A percentile compares a stretch with the other conserved stretches of the same genome.
Evolutionary conservation across 2,329 filamentous ascomycete genomes (phyloP).

Genomic region (Biscogniauxia sp.): DNA sequence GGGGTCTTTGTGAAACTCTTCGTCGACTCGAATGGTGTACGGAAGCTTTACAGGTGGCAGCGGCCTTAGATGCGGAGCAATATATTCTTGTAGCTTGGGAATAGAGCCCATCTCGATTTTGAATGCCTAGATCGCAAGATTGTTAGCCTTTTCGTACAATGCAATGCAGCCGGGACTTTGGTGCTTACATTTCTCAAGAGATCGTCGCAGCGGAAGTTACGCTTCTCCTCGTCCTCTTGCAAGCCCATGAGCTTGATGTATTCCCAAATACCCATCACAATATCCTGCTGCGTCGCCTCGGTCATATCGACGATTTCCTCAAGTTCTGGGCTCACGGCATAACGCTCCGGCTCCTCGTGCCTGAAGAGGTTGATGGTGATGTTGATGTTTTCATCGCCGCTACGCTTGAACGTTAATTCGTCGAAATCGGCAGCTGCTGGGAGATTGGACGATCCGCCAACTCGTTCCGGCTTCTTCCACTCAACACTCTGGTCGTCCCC

Average conservation of each 20-base stretch:
- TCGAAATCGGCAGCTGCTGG: slow-evolving; percentile 78
- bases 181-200: slow-evolving; percentile 67
- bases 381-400: slow-evolving; percentile 88
- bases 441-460: slow-evolving; percentile 49
- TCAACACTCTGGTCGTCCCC: slow-evolving; percentile 62
- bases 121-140: slow-evolving; percentile 52
- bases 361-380: slow-evolving; percentile 82
- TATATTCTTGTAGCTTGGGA: slow-evolving; percentile 77
- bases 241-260: slow-evolving; percentile 84
- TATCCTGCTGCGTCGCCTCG: slow-evolving; percentile 83
- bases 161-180: not conserved
- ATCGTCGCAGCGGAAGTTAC: slow-evolving; percentile 87
- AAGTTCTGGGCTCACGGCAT: slow-evolving; percentile 72
- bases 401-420: slow-evolving; percentile 85
- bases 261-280: slow-evolving; percentile 91
- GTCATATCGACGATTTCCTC: slow-evolving; percentile 82
- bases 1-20: slow-evolving; percentile 72
- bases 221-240: slow-evolving; percentile 92
- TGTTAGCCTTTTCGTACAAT: slow-evolving; percentile 25
- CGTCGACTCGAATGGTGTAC: slow-evolving; percentile 93
- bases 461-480: slow-evolving; percentile 78
- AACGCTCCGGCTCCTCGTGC: slow-evolving; percentile 84
- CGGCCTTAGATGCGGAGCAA: slow-evolving; percentile 73
- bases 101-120: slow-evolving; percentile 79
- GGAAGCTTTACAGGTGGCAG: slow-evolving; percentile 78